Evolutionary conservation across 2,329 filamentous ascomycete genomes (phyloP), one percentile per base, ranked within the genome.

Genomic region (Ophiostoma pallidulum): DNA sequence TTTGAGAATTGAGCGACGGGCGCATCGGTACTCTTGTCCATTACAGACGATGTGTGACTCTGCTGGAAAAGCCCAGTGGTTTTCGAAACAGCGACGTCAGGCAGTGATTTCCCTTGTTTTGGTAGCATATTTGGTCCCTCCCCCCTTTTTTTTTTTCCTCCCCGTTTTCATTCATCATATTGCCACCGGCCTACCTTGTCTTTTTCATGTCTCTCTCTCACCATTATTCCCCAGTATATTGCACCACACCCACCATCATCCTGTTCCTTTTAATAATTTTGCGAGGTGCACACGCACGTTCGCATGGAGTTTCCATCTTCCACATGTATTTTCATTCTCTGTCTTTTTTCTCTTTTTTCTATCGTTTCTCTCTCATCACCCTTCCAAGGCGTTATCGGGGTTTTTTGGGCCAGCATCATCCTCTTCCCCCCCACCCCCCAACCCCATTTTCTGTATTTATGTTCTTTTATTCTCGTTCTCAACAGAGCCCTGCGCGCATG

Each of bases 401-500:
- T 18, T 6, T 36, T 18, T 36, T 16, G 33, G 33, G 7, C 16
- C 4, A 36, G 33, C 33, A 36, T 36, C 4, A n/a, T n/a, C n/a
- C n/a, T n/a, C n/a, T n/a, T n/a, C n/a, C n/a, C n/a, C n/a, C n/a
- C n/a, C n/a, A n/a, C n/a, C n/a, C n/a, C n/a, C n/a, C n/a, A n/a
- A n/a, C n/a, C n/a, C 24, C 24, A 28, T 28, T 28, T 28, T 28
- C 24, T 28, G 14, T 33, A 29, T 29, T 29, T 33, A 5, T 32
- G 29, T 12, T 14, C 14, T 32, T 12, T 32, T 32, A 13, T 39
- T 24, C n/a, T n/a, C n/a, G n/a, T n/a, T 39, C 7, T 6, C 8
- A 20, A 46, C 28, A 46, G 28, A 46, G 37, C 44, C 35, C 36
- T 41, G 29, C 37, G 44, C 40, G 44, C 44, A 46, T 46, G 44